A percentile compares a stretch with the other conserved stretches of the same genome.
Evolutionary conservation across 164 flowering plant species (phyloP).

Genomic region (Nymphaea colorata): DNA sequence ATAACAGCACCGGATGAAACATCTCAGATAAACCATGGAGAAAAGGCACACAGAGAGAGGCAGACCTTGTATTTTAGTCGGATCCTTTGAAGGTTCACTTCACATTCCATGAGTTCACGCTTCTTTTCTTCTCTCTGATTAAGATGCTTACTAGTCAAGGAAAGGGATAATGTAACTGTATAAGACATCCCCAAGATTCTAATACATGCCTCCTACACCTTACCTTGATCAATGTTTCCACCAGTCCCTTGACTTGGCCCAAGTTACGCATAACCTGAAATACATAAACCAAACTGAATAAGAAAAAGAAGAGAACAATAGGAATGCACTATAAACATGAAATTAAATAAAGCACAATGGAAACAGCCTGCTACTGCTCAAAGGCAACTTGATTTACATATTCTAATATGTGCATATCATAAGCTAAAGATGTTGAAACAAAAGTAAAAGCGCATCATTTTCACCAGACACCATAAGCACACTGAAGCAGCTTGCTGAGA

Average conservation of each 20-base stretch:
- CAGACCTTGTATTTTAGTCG: slow-evolving; percentile 79
- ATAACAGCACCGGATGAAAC: too few species aligned
- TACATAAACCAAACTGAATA: neutral
- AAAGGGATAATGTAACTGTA: neutral
- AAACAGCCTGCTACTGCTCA: too few species aligned
- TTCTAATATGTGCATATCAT: too few species aligned
- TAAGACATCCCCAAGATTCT: neutral
- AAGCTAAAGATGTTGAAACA: too few species aligned
- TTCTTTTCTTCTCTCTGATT: slow-evolving; percentile 94
- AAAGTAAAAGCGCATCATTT: too few species aligned
- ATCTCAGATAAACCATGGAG: too few species aligned
- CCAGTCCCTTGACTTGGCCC: slow-evolving; percentile 79
- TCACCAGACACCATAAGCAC: too few species aligned
- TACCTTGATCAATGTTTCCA: slow-evolving; percentile 87
- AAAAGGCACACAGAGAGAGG: neutral
- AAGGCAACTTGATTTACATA: too few species aligned
- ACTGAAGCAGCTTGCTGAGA: too few species aligned
- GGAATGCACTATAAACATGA: neutral
- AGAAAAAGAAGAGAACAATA: too few species aligned
- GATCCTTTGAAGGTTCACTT: slow-evolving; percentile 75
- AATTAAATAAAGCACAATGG: neutral
- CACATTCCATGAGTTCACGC: slow-evolving; percentile 83
- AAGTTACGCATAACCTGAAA: slow-evolving; percentile 92
- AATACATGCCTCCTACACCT: neutral
- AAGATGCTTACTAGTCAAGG: neutral